phyloP scores from a whole-genome alignment of 1,284 basidiomycete genomes.

The Irpex sp. region DNA sequence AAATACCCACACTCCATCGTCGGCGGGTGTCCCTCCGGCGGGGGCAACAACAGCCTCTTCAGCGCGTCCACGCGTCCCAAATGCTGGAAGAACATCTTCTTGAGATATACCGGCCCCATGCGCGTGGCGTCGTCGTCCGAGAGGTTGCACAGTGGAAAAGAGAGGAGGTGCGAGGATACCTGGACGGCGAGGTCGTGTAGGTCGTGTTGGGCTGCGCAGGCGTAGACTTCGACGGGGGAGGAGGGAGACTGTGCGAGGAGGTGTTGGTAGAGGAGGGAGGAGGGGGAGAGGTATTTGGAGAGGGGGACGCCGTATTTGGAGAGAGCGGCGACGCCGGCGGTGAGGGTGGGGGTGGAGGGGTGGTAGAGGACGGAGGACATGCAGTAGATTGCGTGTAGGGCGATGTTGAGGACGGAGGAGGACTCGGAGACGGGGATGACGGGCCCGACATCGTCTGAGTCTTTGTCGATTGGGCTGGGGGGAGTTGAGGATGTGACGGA shows the following conservation, averaged over 20 bases:
- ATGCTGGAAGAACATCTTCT: slow-evolving; percentile 35
- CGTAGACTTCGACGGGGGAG: slow-evolving; percentile 30
- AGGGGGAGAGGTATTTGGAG: slow-evolving; percentile 19
- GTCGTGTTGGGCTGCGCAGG: slow-evolving; percentile 28
- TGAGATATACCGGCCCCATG: slow-evolving; percentile 33
- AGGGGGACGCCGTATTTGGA: slow-evolving; percentile 27
- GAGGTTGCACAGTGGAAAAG: slow-evolving; percentile 27
- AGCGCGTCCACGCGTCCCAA: slow-evolving; percentile 35
- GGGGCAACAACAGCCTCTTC: slow-evolving; percentile 32
- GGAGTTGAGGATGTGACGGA: slow-evolving; percentile 8
- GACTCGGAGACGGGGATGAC: slow-evolving; percentile 28
- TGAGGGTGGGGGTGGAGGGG: slow-evolving; percentile 25
- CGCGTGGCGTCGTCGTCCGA: slow-evolving; percentile 27
- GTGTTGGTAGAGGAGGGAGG: slow-evolving; percentile 24
- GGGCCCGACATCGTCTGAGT: slow-evolving; percentile 23
- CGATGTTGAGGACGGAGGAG: slow-evolving; percentile 30
- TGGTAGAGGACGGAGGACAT: slow-evolving; percentile 30
- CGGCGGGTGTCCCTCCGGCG: slow-evolving; percentile 32
- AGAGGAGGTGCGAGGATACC: slow-evolving; percentile 30
- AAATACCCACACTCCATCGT: slow-evolving; percentile 30
- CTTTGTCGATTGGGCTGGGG: slow-evolving; percentile 1
- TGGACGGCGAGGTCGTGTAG: slow-evolving; percentile 32
- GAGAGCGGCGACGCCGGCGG: slow-evolving; percentile 27
- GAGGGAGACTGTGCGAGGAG: slow-evolving; percentile 30
- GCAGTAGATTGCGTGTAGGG: slow-evolving; percentile 32